These are phyloP conservation scores for Harringtonia lauricola DNA, from an alignment of 2,329 filamentous ascomycete species.

Conservation along the genomic window DNA sequence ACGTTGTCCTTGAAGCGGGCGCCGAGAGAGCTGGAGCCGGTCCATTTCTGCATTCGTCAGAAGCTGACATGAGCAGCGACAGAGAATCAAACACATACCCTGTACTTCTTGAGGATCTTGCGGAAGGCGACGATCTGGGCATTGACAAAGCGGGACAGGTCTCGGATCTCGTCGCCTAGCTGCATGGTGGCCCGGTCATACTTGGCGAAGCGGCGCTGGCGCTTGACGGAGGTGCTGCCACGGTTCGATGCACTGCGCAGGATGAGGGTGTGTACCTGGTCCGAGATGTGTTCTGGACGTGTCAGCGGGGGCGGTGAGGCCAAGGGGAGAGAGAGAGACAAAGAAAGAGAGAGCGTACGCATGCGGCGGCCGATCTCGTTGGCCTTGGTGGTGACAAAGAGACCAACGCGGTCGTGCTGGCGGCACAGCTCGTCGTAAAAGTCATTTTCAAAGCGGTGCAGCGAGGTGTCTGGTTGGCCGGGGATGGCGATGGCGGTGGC, in stretches of 20 bases:
- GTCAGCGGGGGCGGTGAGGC: slow-evolving; percentile 3
- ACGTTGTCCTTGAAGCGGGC: slow-evolving; percentile 57
- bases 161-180: slow-evolving; percentile 61
- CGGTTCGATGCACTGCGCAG: slow-evolving; percentile 23
- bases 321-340: background rate
- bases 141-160: slow-evolving; percentile 59
- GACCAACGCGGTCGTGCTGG: slow-evolving; percentile 66
- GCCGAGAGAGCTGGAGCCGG: slow-evolving; percentile 54
- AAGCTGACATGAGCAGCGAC: background rate
- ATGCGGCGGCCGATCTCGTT: slow-evolving; percentile 65
- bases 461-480: slow-evolving; percentile 48
- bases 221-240: slow-evolving; percentile 28
- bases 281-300: slow-evolving; percentile 34
- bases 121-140: slow-evolving; percentile 67
- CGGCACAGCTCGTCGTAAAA: slow-evolving; percentile 60
- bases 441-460: slow-evolving; percentile 56
- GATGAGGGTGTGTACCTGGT: slow-evolving; percentile 35
- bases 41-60: slow-evolving; percentile 58
- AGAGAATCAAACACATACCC: slow-evolving; percentile 28
- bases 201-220: slow-evolving; percentile 40
- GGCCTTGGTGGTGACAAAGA: slow-evolving; percentile 71
- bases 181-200: slow-evolving; percentile 40
- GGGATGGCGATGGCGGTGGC: slow-evolving; percentile 64
- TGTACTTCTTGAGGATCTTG: slow-evolving; percentile 75
- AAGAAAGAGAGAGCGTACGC: slow-evolving; percentile 31